Conservation (phyloP, 2,329 filamentous ascomycete species). For the Thermoascus crustaceus region DNA sequence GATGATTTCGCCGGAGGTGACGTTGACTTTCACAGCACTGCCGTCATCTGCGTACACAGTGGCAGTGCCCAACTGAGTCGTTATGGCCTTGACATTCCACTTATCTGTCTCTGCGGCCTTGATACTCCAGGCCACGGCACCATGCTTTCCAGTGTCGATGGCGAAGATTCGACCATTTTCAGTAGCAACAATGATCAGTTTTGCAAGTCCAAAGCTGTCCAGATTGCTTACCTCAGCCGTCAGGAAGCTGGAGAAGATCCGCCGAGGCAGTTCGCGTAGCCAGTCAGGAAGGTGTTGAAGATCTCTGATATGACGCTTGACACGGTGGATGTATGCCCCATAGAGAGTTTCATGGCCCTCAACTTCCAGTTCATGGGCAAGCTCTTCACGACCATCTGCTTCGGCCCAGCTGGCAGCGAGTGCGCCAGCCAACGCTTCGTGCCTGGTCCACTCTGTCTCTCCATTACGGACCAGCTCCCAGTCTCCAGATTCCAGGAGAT, state of each 20-base stretch:
- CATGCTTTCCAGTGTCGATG: constrained; percentile 66
- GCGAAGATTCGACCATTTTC: constrained; percentile 70
- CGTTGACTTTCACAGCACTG: constrained; percentile 48
- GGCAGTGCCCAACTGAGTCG: constrained; percentile 52
- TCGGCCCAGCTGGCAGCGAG: constrained; percentile 75
- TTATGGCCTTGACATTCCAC: constrained; percentile 62
- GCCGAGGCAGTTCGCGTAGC: constrained; percentile 59
- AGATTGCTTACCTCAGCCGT: constrained; percentile 45
- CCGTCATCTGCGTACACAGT: constrained; percentile 54
- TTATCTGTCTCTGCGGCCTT: constrained; percentile 53
- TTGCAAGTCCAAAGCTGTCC: constrained; percentile 74
- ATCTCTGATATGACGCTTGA: constrained; percentile 73
- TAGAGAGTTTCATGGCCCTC: constrained; percentile 77
- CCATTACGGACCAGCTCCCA: constrained; percentile 83
- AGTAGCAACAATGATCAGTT: constrained; percentile 73
- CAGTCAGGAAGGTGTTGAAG: constrained; percentile 64
- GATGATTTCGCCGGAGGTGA: constrained; percentile 36
- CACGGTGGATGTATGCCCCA: constrained; percentile 77
- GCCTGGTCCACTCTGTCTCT: constrained; percentile 67
- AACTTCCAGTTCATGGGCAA: constrained; percentile 73
- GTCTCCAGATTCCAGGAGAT: constrained; percentile 58
- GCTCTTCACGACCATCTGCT: constrained; percentile 60
- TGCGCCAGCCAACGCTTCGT: constrained; percentile 74
- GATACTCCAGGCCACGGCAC: constrained; percentile 66
- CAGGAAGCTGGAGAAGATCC: constrained; percentile 58